phyloP scores from a whole-genome alignment of 306 rosid species.

The Glycine latifolia region DNA sequence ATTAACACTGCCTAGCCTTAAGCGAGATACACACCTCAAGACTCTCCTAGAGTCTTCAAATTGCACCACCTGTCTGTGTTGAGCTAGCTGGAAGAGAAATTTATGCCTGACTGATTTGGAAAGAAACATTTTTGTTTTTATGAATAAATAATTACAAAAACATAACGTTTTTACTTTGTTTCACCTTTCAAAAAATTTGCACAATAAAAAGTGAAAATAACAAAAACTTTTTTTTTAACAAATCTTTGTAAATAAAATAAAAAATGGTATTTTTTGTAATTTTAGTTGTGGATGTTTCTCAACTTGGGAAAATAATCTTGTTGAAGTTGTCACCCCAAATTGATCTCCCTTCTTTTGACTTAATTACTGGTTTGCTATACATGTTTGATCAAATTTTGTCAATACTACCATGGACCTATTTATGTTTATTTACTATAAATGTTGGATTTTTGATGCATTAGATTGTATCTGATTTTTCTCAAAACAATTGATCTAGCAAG shows the following conservation, averaged over 20 bases:
- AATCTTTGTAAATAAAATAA: neutral
- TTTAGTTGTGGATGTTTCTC: conserved; percentile 19
- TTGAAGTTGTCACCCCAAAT: conserved; percentile 4
- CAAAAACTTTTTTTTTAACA: neutral
- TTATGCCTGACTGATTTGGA: conserved; percentile 3
- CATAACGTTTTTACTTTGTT: neutral
- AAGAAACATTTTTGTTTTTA: neutral
- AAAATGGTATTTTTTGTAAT: neutral
- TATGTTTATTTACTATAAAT: neutral
- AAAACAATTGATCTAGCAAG: neutral
- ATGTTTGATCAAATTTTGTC: neutral
- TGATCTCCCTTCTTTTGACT: neutral
- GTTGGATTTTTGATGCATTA: neutral
- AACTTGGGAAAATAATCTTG: neutral
- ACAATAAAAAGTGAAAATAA: neutral
- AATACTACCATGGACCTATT: conserved; percentile 5
- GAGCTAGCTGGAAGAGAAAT: neutral
- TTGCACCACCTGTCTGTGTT: neutral
- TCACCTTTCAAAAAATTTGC: neutral
- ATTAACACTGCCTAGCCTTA: conserved; percentile 36
- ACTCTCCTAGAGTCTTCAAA: conserved; percentile 14
- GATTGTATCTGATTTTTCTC: conserved; percentile 32
- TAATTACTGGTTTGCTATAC: conserved; percentile 2
- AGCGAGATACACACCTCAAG: conserved; percentile 36
- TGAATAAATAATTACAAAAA: neutral